Conservation (phyloP, 345 rosid species). For the Cardamine chenopodiifolia region DNA sequence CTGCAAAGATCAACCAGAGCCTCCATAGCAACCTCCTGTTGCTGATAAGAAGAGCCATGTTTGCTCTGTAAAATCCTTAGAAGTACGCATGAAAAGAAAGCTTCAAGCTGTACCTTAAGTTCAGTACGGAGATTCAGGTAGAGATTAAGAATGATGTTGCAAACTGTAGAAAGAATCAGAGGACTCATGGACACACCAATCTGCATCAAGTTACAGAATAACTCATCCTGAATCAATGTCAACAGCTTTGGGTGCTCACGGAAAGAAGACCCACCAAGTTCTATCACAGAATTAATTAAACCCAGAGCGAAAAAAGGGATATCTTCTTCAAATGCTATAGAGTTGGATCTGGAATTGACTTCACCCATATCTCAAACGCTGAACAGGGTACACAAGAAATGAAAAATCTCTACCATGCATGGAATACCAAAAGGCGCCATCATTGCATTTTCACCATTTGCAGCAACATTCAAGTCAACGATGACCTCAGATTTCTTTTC, state of each 20-base stretch:
- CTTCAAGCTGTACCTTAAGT: conserved; percentile 71
- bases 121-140: conserved; percentile 65
- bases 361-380: conserved; percentile 59
- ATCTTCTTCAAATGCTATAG: conserved; percentile 77
- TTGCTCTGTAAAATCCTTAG: conserved; percentile 66
- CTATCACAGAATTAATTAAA: conserved; percentile 70
- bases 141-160: conserved; percentile 72
- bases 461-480: conserved; percentile 44
- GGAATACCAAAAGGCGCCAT: conserved; percentile 69
- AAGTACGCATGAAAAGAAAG: conserved; percentile 75
- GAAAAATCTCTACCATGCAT: conserved; percentile 78
- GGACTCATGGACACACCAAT: conserved; percentile 82
- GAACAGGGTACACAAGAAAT: conserved; percentile 67
- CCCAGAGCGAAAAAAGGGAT: conserved; percentile 79
- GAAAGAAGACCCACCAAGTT: conserved; percentile 63
- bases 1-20: conserved; percentile 76
- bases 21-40: conserved; percentile 84
- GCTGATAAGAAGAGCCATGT: conserved; percentile 75
- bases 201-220: conserved; percentile 73
- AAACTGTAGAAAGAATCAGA: conserved; percentile 74
- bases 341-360: conserved; percentile 57
- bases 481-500: conserved; percentile 39
- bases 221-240: conserved; percentile 64
- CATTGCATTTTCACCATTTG: conserved; percentile 51
- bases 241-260: conserved; percentile 58